A percentile compares a stretch with the other conserved stretches of the same genome.
phyloP scores from a whole-genome alignment of 2,329 filamentous ascomycete genomes.

The Hypoxylon sp. region DNA sequence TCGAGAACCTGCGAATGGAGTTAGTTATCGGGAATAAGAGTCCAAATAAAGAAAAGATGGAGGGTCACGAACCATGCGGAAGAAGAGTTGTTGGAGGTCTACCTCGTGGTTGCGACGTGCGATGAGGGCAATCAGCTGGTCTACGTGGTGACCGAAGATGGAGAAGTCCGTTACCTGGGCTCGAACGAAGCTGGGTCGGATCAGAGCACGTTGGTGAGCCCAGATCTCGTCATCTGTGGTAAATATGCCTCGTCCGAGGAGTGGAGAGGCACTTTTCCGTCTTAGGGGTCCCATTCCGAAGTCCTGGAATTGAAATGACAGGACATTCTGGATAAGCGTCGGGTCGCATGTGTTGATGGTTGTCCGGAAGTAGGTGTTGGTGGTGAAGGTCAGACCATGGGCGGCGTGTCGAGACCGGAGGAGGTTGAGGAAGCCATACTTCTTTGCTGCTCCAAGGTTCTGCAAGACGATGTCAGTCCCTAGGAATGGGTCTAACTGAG shows the following conservation, averaged over 20 bases:
- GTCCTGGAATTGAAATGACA: slow-evolving; percentile 44
- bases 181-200: slow-evolving; percentile 42
- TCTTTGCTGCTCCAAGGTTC: slow-evolving; percentile 39
- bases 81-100: slow-evolving; percentile 44
- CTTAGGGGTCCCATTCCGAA: slow-evolving; percentile 43
- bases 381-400: slow-evolving; percentile 44
- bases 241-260: slow-evolving; percentile 42
- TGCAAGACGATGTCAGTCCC: slow-evolving; percentile 42
- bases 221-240: slow-evolving; percentile 43
- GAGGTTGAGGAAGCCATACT: slow-evolving; percentile 41
- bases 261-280: slow-evolving; percentile 41
- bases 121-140: slow-evolving; percentile 44
- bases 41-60: background rate
- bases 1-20: slow-evolving; percentile 36
- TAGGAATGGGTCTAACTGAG: slow-evolving; percentile 40
- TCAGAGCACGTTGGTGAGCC: slow-evolving; percentile 42
- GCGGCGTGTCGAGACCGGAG: slow-evolving; percentile 40
- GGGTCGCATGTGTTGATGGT: slow-evolving; percentile 45
- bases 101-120: slow-evolving; percentile 37
- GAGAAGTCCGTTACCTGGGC: slow-evolving; percentile 42
- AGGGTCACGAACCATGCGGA: slow-evolving; percentile 40
- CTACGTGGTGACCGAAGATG: slow-evolving; percentile 42
- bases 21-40: slow-evolving; percentile 24
- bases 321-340: slow-evolving; percentile 41
- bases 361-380: slow-evolving; percentile 43